Percentiles rank a stretch among this genome's conserved stretches.
Conservation (phyloP, 768 basidiomycete species). For the Macrocybe gigantea region DNA sequence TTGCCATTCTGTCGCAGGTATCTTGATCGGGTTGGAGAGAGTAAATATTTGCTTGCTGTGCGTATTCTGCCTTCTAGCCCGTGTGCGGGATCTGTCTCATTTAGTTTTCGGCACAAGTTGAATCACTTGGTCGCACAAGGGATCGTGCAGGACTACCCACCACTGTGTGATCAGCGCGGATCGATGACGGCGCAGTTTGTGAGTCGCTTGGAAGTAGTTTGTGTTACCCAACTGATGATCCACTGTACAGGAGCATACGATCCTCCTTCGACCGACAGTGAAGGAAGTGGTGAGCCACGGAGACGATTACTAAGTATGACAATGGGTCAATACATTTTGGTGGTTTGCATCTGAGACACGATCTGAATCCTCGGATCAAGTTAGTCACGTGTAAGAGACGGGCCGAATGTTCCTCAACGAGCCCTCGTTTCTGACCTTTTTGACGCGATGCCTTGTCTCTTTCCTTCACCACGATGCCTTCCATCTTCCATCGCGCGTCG, state of each 20-base stretch:
- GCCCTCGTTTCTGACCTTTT: not conserved
- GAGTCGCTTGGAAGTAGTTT: conserved; percentile 18
- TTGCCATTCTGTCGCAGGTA: conserved; percentile 95
- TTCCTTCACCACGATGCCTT: conserved; percentile 8
- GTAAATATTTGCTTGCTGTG: conserved; percentile 88
- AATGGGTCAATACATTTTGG: not conserved
- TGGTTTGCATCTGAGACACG: no score
- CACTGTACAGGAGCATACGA: conserved; percentile 69
- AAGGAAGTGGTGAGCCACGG: conserved; percentile 85
- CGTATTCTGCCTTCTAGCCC: conserved; percentile 13
- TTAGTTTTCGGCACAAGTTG: conserved; percentile 40
- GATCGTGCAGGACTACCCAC: conserved; percentile 90
- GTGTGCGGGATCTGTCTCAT: not conserved
- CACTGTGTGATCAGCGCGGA: conserved; percentile 77
- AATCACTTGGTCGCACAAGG: conserved; percentile 86
- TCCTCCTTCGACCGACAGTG: conserved; percentile 75
- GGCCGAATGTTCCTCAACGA: not conserved
- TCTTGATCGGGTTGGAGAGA: conserved; percentile 88
- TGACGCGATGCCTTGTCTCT: not conserved
- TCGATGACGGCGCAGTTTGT: conserved; percentile 96
- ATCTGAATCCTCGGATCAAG: not conserved
- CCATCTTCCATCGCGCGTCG: conserved; percentile 12
- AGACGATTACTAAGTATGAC: conserved; percentile 60
- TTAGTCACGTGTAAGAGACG: not conserved
- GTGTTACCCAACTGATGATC: not conserved